phyloP scores from a whole-genome alignment of 345 rosid species.

The Cardiospermum halicacabum region DNA sequence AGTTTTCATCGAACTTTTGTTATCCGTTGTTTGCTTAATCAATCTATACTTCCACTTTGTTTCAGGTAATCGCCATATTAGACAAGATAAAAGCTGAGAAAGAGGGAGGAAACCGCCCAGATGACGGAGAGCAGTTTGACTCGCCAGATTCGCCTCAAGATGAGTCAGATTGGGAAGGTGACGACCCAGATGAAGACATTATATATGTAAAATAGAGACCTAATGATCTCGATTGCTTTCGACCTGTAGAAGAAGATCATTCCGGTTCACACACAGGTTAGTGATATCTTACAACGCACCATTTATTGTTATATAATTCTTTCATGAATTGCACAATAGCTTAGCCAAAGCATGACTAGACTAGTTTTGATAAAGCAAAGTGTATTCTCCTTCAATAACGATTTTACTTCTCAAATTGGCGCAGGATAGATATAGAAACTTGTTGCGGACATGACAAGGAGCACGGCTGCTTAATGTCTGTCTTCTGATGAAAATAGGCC shows the following conservation, averaged over 20 bases:
- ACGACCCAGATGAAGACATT: constrained; percentile 70
- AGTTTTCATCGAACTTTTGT: too few relatives aligned
- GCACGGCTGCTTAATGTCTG: not conserved
- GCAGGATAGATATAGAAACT: not conserved
- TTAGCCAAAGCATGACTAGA: not conserved
- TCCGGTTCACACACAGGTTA: constrained; percentile 19
- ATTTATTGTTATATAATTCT: too few relatives aligned
- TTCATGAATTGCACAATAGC: not conserved
- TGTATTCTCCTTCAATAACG: too few relatives aligned
- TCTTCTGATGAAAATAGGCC: not conserved
- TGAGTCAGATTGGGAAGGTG: constrained; percentile 56
- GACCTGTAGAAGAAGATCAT: not conserved
- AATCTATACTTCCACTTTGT: constrained; percentile 10
- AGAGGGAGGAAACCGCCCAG: constrained; percentile 20
- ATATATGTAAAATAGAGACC: constrained; percentile 61
- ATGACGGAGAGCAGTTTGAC: constrained; percentile 27
- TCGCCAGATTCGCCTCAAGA: constrained; percentile 33
- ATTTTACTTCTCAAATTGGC: too few relatives aligned
- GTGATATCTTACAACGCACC: too few relatives aligned
- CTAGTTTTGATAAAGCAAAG: too few relatives aligned
- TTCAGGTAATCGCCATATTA: constrained; percentile 74
- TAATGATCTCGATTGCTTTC: not conserved
- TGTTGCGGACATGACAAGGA: not conserved
- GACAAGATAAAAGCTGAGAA: constrained; percentile 75
- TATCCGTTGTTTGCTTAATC: too few relatives aligned